Base-by-base conservation (phyloP, 192 early-diverging fungal genomes). In the Coemansia javaensis region DNA sequence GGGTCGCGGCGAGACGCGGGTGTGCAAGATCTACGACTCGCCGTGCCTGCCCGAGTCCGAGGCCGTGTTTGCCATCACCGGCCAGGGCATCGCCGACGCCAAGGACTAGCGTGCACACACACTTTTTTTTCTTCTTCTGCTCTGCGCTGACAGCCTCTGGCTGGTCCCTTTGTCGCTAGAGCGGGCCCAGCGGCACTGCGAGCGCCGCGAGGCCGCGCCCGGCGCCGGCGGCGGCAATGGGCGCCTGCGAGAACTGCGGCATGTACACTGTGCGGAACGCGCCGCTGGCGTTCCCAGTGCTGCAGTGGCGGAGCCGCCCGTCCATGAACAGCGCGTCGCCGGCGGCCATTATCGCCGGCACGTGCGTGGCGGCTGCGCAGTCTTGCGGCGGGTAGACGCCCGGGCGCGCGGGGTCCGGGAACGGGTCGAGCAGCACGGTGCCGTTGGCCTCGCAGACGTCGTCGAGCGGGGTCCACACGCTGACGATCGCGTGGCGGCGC, bases 21-120 rank as follows among this genome's bases (percentile, higher is more conserved):
- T 94, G 24, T 95, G 93, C 79, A 98, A 98, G 66, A 81, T 98
- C 25, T 98, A 97, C 67, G 95, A 98, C 61, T 94, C 91, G 5
- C 95, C 95, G 4, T 93, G 87, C 46, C 66, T 98, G 24, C 86
- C 94, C 3, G 95, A 98, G 56, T 70, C 85, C 3, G 95, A 98
- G 61, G 90, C 87, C 13, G 78, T 86, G 58, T 98, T 98, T 79
- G 81, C 90, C 16, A 98, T 98, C 53, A 80, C 81, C 14, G 75
- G 77, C 20, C 85, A 93, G 53, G 95, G 95, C 36, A 95, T 93
- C 64, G 87, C 75, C 5, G 91, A 97, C 55, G 77, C 90, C 14
- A 87, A 86, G 39, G 90, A 95, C 52, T 84, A 67, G 56, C n/a
- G 21, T 32, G 18, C 22, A 6, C 7, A 27, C 16, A 12, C 7